A percentile compares a stretch with the other conserved stretches of the same genome.
These are phyloP conservation scores for Musa beccarii DNA, from an alignment of 176 grass and related monocot species.

Conservation along the genomic window DNA sequence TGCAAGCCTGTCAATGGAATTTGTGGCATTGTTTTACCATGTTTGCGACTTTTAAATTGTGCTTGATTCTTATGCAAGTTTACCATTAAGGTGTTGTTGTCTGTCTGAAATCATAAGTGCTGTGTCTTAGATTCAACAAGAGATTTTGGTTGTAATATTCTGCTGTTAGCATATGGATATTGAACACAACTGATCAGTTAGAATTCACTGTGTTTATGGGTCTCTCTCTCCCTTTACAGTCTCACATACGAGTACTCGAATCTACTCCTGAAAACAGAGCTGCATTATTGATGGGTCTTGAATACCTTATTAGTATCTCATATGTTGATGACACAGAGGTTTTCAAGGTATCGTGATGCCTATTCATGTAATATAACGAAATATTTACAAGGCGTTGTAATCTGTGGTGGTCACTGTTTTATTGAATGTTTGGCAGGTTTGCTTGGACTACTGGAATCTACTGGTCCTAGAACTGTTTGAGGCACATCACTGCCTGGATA, in stretches of 20 bases:
- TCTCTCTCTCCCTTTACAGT: constrained; percentile 18
- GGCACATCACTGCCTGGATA: constrained; percentile 75
- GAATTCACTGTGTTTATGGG: neutral
- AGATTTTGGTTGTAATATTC: neutral
- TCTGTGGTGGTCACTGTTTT: constrained; percentile 1
- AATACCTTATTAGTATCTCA: constrained; percentile 95
- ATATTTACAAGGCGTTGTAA: neutral
- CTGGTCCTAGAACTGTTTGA: constrained; percentile 95
- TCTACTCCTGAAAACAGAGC: constrained; percentile 58
- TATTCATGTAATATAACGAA: neutral
- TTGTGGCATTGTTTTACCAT: neutral
- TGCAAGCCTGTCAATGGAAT: neutral
- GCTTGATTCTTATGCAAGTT: neutral
- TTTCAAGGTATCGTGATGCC: constrained; percentile 58
- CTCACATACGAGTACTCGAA: constrained; percentile 81
- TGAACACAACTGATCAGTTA: neutral
- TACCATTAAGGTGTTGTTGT: too few species aligned
- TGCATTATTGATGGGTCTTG: constrained; percentile 71
- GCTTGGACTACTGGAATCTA: constrained; percentile 98
- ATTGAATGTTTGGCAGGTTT: constrained; percentile 47
- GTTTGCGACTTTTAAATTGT: too few species aligned
- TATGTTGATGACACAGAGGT: constrained; percentile 99
- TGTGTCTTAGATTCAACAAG: too few species aligned
- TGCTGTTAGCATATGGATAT: neutral
- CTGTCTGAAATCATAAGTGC: too few species aligned